Evolutionary conservation across 116 monocot species (phyloP).

Genomic region (Trichopus zeylanicus): DNA sequence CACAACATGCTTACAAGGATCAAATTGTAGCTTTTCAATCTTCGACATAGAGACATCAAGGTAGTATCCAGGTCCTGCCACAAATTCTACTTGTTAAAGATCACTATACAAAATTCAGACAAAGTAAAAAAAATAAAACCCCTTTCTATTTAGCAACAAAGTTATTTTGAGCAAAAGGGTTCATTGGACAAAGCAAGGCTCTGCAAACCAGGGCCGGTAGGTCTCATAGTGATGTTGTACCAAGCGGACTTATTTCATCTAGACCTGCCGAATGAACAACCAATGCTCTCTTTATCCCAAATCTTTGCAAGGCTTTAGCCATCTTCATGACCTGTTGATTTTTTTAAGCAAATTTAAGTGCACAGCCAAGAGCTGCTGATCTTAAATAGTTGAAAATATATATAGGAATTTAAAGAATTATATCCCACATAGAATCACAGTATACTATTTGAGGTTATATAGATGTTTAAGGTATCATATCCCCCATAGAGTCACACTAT

Average conservation of each 20-base stretch:
- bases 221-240: constrained; percentile 23
- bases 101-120: no score
- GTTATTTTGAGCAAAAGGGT: background rate
- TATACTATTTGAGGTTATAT: no score
- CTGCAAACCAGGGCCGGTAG: background rate
- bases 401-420: no score
- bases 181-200: background rate
- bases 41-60: constrained; percentile 80
- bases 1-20: constrained; percentile 55
- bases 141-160: background rate
- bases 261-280: constrained; percentile 92
- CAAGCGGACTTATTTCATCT: constrained; percentile 99
- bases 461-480: background rate
- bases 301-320: constrained; percentile 81
- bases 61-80: constrained; percentile 75
- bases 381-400: background rate
- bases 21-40: constrained; percentile 60
- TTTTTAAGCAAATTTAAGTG: background rate
- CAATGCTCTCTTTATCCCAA: constrained; percentile 88
- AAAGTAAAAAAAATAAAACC: no score
- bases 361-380: background rate
- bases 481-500: background rate
- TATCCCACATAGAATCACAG: no score
- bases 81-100: background rate
- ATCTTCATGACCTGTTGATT: constrained; percentile 69